These are phyloP conservation scores for Eimeria falciformis DNA, from an alignment of 169 alveolate species.

Conservation along the genomic window DNA sequence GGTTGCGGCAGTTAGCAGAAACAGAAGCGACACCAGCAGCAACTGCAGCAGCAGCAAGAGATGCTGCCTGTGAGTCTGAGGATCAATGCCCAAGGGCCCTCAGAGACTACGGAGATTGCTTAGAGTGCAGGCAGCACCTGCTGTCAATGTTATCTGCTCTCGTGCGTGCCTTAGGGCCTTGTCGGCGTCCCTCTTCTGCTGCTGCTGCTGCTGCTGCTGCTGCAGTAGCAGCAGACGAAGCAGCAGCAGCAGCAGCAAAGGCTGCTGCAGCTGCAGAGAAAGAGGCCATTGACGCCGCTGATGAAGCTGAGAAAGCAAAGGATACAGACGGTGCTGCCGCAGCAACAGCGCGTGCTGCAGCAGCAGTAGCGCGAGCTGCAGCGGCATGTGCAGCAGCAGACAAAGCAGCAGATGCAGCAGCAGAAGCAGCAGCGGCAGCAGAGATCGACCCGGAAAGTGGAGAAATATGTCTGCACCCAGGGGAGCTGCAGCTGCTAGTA, in stretches of 20 bases:
- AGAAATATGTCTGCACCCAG: not conserved
- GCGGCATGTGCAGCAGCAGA: slow-evolving; percentile 8
- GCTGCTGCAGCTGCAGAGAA: slow-evolving; percentile 22
- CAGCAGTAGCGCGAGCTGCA: slow-evolving; percentile 33
- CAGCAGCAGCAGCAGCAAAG: slow-evolving; percentile 6
- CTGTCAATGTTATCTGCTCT: slow-evolving; percentile 28
- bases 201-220: slow-evolving; percentile 45
- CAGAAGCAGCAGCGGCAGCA: slow-evolving; percentile 16
- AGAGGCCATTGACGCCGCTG: not conserved
- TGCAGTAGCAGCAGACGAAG: not conserved
- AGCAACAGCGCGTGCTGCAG: slow-evolving; percentile 31
- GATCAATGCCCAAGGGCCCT: too few species aligned
- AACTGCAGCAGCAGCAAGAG: slow-evolving; percentile 9
- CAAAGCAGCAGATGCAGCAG: slow-evolving; percentile 29
- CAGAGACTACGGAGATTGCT: not conserved
- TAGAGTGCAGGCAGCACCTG: slow-evolving; percentile 43
- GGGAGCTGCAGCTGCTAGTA: slow-evolving; percentile 53
- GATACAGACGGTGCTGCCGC: not conserved
- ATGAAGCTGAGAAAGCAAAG: not conserved
- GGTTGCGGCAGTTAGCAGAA: too few species aligned
- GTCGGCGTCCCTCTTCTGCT: slow-evolving; percentile 50
- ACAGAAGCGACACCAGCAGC: not conserved
- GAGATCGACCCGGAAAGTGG: slow-evolving; percentile 3
- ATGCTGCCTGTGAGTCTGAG: not conserved
- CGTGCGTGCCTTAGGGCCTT: slow-evolving; percentile 18